phyloP scores from a whole-genome alignment of 768 basidiomycete genomes.

The Rhodotorula toruloides region DNA sequence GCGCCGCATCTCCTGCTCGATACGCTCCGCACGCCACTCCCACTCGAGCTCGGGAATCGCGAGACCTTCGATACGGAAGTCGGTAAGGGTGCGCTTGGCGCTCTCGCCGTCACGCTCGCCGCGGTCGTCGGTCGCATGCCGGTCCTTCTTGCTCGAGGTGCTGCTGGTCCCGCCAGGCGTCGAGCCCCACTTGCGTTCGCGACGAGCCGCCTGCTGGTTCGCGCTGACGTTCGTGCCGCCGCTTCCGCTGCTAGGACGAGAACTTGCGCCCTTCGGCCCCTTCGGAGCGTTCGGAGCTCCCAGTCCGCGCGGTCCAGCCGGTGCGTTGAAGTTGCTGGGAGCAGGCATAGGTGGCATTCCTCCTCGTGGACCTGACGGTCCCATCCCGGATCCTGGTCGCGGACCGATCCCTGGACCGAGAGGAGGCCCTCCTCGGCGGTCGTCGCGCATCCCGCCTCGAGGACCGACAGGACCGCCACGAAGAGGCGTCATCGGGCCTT shows the following conservation, averaged over 20 bases:
- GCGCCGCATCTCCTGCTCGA: constrained; percentile 27
- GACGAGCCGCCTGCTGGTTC: constrained; percentile 19
- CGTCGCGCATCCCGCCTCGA: not conserved
- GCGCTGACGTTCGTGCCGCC: not conserved
- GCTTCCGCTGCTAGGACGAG: not conserved
- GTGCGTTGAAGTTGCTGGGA: too few relatives aligned
- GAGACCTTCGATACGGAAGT: constrained; percentile 93
- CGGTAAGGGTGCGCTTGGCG: constrained; percentile 76
- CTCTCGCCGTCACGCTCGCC: constrained; percentile 12
- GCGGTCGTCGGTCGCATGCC: constrained; percentile 40
- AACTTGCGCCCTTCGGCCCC: not conserved
- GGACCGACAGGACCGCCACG: not conserved
- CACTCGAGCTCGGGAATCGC: constrained; percentile 75
- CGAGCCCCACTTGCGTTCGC: constrained; percentile 29
- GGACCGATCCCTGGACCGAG: too few relatives aligned
- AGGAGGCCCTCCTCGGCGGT: constrained; percentile 1
- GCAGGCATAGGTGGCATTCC: too few relatives aligned
- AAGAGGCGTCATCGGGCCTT: not conserved
- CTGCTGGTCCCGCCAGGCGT: not conserved
- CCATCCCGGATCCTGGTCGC: too few relatives aligned
- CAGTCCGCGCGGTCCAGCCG: not conserved
- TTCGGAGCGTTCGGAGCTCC: not conserved
- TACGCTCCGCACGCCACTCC: constrained; percentile 58
- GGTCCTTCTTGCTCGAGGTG: constrained; percentile 18
- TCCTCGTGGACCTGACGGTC: too few relatives aligned